Percentiles rank a stretch among this genome's conserved stretches.
Evolutionary conservation across 2,329 filamentous ascomycete genomes (phyloP).

Genomic region (Ceratocystis lukuohia): DNA sequence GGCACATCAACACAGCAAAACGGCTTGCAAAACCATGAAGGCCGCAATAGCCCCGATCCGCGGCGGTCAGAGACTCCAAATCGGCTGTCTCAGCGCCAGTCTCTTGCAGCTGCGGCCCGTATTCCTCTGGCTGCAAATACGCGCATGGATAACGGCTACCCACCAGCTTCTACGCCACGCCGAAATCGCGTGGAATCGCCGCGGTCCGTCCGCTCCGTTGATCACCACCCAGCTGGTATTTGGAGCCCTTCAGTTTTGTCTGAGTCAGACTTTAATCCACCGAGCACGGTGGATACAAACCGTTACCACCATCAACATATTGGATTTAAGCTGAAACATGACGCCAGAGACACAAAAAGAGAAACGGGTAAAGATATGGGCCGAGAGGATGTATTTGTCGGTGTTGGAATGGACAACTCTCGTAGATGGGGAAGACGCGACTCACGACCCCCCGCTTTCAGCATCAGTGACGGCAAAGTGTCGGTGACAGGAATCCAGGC

Average conservation of each 20-base stretch:
- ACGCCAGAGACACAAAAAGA: background rate
- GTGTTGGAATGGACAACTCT: slow-evolving; percentile 14
- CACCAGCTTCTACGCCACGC: slow-evolving; percentile 7
- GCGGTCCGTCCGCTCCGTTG: slow-evolving; percentile 17
- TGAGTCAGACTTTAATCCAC: slow-evolving; percentile 21
- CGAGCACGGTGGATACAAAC: slow-evolving; percentile 16
- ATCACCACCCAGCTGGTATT: slow-evolving; percentile 15
- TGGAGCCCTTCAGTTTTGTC: slow-evolving; percentile 21
- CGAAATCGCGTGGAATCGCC: slow-evolving; percentile 9
- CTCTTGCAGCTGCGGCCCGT: slow-evolving; percentile 13
- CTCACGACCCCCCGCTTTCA: slow-evolving; percentile 16
- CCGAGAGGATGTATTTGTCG: slow-evolving; percentile 15
- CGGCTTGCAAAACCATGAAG: background rate
- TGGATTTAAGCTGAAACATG: background rate
- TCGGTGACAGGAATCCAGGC: slow-evolving; percentile 9
- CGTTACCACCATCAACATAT: slow-evolving; percentile 7
- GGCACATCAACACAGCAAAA: background rate
- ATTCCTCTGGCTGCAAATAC: slow-evolving; percentile 9
- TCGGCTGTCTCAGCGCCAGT: slow-evolving; percentile 10
- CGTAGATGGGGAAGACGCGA: slow-evolving; percentile 14
- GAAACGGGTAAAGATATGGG: background rate
- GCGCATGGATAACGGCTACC: background rate
- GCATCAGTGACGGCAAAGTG: slow-evolving; percentile 18
- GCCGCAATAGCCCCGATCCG: slow-evolving; percentile 12
- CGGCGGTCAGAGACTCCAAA: slow-evolving; percentile 16